Percentiles rank a stretch among this genome's conserved stretches.
phyloP scores from a whole-genome alignment of 805 yeast genomes.

The Ogataea polymorpha region DNA sequence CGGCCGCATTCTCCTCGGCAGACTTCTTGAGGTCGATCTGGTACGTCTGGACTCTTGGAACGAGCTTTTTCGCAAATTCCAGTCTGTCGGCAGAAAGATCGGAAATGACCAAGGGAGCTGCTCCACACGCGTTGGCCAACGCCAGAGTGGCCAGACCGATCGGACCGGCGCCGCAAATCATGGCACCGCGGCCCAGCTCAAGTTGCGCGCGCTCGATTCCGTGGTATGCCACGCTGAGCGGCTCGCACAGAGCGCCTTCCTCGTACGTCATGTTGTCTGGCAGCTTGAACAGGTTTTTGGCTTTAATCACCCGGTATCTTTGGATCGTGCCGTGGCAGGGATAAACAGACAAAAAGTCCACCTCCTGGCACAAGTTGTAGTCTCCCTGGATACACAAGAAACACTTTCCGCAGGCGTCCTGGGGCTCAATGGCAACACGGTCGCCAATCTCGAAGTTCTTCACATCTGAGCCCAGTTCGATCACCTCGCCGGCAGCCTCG shows the following conservation, averaged over 20 bases:
- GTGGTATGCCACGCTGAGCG: conserved; percentile 52
- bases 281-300: conserved; percentile 35
- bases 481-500: conserved; percentile 44
- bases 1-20: conserved; percentile 37
- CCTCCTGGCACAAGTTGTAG: conserved; percentile 39
- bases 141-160: conserved; percentile 50
- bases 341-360: conserved; percentile 36
- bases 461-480: conserved; percentile 48
- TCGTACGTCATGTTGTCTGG: conserved; percentile 44
- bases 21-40: conserved; percentile 34
- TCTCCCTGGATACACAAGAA: conserved; percentile 39
- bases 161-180: conserved; percentile 58
- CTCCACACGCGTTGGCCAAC: conserved; percentile 50
- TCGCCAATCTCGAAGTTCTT: conserved; percentile 43
- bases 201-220: conserved; percentile 47
- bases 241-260: conserved; percentile 56
- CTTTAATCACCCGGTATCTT: conserved; percentile 34
- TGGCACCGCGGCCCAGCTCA: conserved; percentile 44
- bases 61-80: conserved; percentile 42
- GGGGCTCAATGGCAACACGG: conserved; percentile 52
- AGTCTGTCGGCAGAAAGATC: conserved; percentile 45
- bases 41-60: conserved; percentile 47
- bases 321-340: conserved; percentile 41
- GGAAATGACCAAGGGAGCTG: conserved; percentile 48
- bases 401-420: conserved; percentile 46